Conservation (phyloP, 2,329 filamentous ascomycete species). For the Scytalidium sp. region DNA sequence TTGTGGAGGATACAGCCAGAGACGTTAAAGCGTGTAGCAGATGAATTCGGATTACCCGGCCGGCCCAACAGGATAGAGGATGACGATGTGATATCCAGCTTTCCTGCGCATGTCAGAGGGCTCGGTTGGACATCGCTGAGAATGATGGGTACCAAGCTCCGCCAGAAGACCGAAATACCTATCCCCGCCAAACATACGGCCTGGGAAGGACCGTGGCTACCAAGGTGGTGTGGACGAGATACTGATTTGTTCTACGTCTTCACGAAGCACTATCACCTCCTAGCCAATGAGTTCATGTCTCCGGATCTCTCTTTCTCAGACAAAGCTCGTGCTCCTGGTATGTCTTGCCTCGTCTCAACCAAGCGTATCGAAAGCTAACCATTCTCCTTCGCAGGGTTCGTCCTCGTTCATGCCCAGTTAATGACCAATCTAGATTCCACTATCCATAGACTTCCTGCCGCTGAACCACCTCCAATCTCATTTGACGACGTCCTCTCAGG, state of each 20-base stretch:
- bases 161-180: constrained; percentile 49
- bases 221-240: constrained; percentile 69
- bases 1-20: constrained; percentile 63
- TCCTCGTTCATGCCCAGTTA: constrained; percentile 67
- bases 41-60: constrained; percentile 57
- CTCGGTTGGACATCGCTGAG: constrained; percentile 60
- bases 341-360: neutral
- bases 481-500: constrained; percentile 66
- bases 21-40: constrained; percentile 57
- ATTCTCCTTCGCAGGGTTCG: constrained; percentile 42
- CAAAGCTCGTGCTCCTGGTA: constrained; percentile 54
- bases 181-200: constrained; percentile 59
- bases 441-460: constrained; percentile 56
- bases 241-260: constrained; percentile 75
- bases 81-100: constrained; percentile 31
- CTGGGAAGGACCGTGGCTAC: constrained; percentile 68
- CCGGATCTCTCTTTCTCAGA: constrained; percentile 49
- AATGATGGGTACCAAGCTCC: constrained; percentile 52
- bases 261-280: constrained; percentile 65
- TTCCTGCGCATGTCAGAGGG: constrained; percentile 47
- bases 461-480: constrained; percentile 50
- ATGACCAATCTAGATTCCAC: constrained; percentile 64
- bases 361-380: constrained; percentile 12
- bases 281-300: constrained; percentile 57
- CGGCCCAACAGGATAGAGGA: constrained; percentile 40